A percentile compares a stretch with the other conserved stretches of the same genome.
Conservation (phyloP, 2,329 filamentous ascomycete species). For the Phaeosphaeria sp. region DNA sequence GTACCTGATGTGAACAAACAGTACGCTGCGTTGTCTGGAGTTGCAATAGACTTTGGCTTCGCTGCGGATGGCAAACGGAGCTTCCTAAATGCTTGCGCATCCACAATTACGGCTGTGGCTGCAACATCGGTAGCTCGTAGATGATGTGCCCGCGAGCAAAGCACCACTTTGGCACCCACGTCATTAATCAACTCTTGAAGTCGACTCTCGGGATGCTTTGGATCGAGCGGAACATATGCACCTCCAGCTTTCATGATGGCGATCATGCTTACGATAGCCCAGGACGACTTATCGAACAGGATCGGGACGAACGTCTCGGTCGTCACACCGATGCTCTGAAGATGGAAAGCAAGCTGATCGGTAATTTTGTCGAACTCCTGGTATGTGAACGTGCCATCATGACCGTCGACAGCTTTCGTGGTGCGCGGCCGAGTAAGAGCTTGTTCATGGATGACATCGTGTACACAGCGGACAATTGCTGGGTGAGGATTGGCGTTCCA, state of each 20-base stretch:
- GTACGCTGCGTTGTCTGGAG: conserved; percentile 61
- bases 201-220: conserved; percentile 44
- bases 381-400: conserved; percentile 40
- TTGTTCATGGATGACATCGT: conserved; percentile 40
- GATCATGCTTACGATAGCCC: conserved; percentile 42
- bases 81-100: conserved; percentile 51
- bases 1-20: conserved; percentile 62
- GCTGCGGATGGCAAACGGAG: conserved; percentile 41
- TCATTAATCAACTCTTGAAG: conserved; percentile 44
- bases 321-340: conserved; percentile 31
- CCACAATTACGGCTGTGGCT: conserved; percentile 29
- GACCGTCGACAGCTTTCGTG: conserved; percentile 38
- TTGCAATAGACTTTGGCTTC: conserved; percentile 46
- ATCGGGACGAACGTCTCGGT: conserved; percentile 45
- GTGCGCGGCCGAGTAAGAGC: conserved; percentile 34
- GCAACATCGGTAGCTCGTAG: conserved; percentile 31
- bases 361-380: conserved; percentile 42
- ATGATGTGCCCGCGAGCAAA: conserved; percentile 34
- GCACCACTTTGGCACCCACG: conserved; percentile 35
- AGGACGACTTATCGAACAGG: conserved; percentile 45
- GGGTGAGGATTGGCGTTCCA: conserved; percentile 39
- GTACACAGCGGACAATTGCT: conserved; percentile 34
- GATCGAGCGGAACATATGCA: conserved; percentile 48
- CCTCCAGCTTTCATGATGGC: conserved; percentile 49
- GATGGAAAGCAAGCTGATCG: conserved; percentile 31